Base-by-base conservation (phyloP, 441 rosid species). In the Jatropha multifida region DNA sequence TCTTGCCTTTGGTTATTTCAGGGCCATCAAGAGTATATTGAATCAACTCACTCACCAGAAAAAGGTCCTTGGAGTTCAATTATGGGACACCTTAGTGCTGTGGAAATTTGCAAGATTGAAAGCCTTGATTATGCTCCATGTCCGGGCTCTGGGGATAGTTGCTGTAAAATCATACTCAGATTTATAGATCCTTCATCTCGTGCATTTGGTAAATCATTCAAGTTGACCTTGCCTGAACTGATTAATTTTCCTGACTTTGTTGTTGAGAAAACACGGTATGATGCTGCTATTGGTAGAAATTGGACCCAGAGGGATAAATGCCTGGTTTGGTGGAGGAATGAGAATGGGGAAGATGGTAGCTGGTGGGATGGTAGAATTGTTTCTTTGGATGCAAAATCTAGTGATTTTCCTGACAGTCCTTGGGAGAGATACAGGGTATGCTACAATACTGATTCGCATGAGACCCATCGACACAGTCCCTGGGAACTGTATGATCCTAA, bases 111-210 rank as follows among this genome's bases (percentile, higher is more conserved):
- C 82, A 86, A 81, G 84, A 89, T 92, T 70, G 92, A 88, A 87
- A 79, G 76, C 72, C 97, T 96, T 59, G 87, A 85, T 63, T 96
- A 94, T 85, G 88, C 92, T 71, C 81, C 86, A 44, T 83, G 76
- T 82, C 85, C 96, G 60, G 99, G 97, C 62, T 95, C 99, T 63
- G 99, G 99, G 67, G 99, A 96, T 79, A 88, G 97, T 89, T 94
- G 99, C 87, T 94, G 99, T 82, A 96, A 91, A 90, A 81, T 96
- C 89, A 86, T 78, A 6, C 97, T 96, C 60, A 81, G 78, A 81
- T 92, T 94, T 86, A 68, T 84, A 23, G 90, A 90, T 83, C 88
- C 92, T 38, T 54, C 77, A 79, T 94, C 98, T 5, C 68, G 68
- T 32, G 89, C 87, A 79, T 86, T 71, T 65, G 72, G 78, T 51